Base-by-base conservation (phyloP, 73 alveolate species). In the Uronychia setigera region DNA sequence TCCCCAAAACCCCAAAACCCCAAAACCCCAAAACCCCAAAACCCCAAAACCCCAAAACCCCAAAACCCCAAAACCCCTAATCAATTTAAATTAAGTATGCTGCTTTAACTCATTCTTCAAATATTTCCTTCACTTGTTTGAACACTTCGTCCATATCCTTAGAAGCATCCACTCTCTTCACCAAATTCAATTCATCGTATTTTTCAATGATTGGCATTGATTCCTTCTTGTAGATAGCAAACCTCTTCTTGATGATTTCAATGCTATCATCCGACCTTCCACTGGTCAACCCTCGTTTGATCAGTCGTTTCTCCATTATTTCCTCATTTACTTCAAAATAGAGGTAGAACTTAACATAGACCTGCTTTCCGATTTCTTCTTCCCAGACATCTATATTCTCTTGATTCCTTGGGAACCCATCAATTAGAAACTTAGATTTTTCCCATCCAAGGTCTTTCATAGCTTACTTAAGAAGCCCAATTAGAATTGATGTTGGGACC, bases 261-360 rank as follows among this genome's bases (percentile, higher is more conserved):
- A 91, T 96, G 89, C 97, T 98, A 89, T 98, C 99, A 94, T 98
- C 99, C 29, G 96, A 96, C 89, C 99, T 92, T n/a, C 99, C 99
- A 29, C 97, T 87, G 31, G 97, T 89, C 86, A 94, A 95, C 30
- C 98, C 98, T 91, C 99, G 88, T 86, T 93, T 92, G 74, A 96
- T 80, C 31, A 98, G 90, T 78, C 99, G 87, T 79, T 95, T 93
- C 76, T 88, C 92, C 96, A 97, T 94, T 1, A 88, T 97, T 74
- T 97, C 98, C 81, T 95, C 98, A 77, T 95, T 93, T 82, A 99
- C 97, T 79, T 98, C 99, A 67, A 98, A 78, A 85, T 91, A 93
- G 77, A 98, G 95, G 33, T 94, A 85, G 31, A 96, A 94, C 33
- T 87, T 89, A 46, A 93, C 90, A 33, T 96, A 87, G 26, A 90